Base-by-base conservation (phyloP, 208 protist genomes). In the Naegleria lovaniensis region DNA sequence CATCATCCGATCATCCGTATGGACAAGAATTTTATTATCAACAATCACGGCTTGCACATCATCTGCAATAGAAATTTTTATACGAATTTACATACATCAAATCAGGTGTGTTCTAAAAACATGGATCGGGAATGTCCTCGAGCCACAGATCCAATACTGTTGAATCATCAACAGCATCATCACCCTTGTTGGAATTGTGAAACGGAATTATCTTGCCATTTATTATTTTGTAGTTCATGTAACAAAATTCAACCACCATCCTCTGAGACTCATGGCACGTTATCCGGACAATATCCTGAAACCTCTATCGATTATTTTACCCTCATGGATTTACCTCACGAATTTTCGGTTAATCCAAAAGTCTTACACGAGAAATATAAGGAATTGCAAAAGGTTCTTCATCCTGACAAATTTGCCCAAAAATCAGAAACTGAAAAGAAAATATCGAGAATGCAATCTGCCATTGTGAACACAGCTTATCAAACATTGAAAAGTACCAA, bases 351-450 rank as follows among this genome's bases (percentile, higher is more conserved):
- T 13, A 79, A 79, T 33, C 16, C 16, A 36, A 79, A 79, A 79
- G 29, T 36, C 25, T 79, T 79, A 36, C 67, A 85, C 43, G 22
- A 85, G 22, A 85, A 39, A 43, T 85, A 43, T 25, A 85, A 85
- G n/a, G 38, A 85, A 85, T 43, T 85, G 11, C 79, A 85, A 85
- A 40, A 29, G 22, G 13, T 85, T 25, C 22, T 85, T 5, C 79
- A 85, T 43, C 79, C 79, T 43, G 79, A 85, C 41, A 39, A 43
- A 15, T 85, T 85, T 85, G 79, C 79, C 7, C 15, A 5, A 15
- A 85, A 85, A 43, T 36, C 38, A 29, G 79, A 85, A 85, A 9
- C 6, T 1, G 79, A 85, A 85, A 85, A 85, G 79, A 85, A 85
- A 43, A 85, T 85, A n/a, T 85, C 79, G 11, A 43, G 6, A 43